Evolutionary conservation across 352 stramenopile genomes (phyloP).

Genomic region (Globisporangium spinosum): DNA sequence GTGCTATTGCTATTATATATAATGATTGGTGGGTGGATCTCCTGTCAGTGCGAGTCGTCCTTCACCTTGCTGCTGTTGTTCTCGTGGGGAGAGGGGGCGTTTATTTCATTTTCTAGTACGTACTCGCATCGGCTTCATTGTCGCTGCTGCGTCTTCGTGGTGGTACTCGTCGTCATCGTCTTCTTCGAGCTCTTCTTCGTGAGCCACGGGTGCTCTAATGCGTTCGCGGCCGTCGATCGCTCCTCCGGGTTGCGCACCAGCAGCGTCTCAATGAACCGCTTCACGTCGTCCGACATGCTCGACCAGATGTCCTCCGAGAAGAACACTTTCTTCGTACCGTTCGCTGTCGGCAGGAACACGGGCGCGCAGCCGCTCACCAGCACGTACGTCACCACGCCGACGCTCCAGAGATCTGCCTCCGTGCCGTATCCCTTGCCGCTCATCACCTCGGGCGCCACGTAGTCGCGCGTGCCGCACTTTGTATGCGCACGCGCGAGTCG

Average conservation of each 20-base stretch:
- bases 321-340: slow-evolving; percentile 70
- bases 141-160: background rate
- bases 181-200: slow-evolving; percentile 24
- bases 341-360: slow-evolving; percentile 56
- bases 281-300: slow-evolving; percentile 49
- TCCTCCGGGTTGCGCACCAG: slow-evolving; percentile 77
- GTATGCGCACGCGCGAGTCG: slow-evolving; percentile 69
- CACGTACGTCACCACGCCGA: slow-evolving; percentile 91
- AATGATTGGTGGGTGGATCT: background rate
- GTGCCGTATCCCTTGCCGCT: slow-evolving; percentile 91
- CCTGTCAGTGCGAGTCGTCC: background rate
- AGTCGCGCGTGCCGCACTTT: slow-evolving; percentile 83
- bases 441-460: slow-evolving; percentile 84
- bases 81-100: background rate
- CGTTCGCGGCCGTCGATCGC: slow-evolving; percentile 59
- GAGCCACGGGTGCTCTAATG: slow-evolving; percentile 75
- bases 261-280: slow-evolving; percentile 68
- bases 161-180: background rate
- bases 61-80: background rate
- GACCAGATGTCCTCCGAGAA: slow-evolving; percentile 73
- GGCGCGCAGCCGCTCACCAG: slow-evolving; percentile 79
- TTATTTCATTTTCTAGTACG: slow-evolving; percentile 3
- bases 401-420: slow-evolving; percentile 92
- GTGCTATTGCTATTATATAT: slow-evolving; percentile 10
- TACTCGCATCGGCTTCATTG: background rate